Percentiles rank a stretch among this genome's conserved stretches.
Evolutionary conservation across 2,329 filamentous ascomycete genomes (phyloP).

Genomic region (Geosmithia putterillii): DNA sequence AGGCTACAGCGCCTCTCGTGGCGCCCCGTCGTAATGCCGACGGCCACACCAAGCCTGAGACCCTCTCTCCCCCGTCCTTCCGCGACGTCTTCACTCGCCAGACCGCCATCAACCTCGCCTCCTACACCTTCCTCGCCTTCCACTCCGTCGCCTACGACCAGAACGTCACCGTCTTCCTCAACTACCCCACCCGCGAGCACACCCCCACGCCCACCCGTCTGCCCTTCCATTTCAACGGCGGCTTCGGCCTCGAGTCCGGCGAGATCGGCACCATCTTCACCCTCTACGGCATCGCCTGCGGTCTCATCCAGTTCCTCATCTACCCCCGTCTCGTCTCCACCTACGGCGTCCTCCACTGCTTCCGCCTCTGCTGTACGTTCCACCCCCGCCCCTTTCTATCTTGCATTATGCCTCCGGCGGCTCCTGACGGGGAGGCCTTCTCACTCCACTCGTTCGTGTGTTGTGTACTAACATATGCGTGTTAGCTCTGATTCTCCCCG

Average conservation of each 20-base stretch:
- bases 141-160: constrained; percentile 82
- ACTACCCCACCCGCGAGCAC: constrained; percentile 51
- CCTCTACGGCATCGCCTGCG: constrained; percentile 66
- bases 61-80: background rate
- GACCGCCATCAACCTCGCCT: constrained; percentile 60
- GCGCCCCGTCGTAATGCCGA: constrained; percentile 7
- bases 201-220: constrained; percentile 47
- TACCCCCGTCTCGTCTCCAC: constrained; percentile 65
- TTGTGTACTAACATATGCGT: background rate
- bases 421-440: background rate
- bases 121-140: constrained; percentile 71
- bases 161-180: constrained; percentile 76
- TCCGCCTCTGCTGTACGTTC: constrained; percentile 45
- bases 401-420: background rate
- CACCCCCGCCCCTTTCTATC: too few relatives aligned
- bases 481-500: constrained; percentile 53
- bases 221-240: constrained; percentile 73
- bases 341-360: constrained; percentile 64
- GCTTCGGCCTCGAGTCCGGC: constrained; percentile 62
- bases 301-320: constrained; percentile 72
- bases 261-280: constrained; percentile 81
- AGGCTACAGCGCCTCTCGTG: constrained; percentile 43
- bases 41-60: constrained; percentile 5
- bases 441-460: background rate
- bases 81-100: constrained; percentile 55